Conservation (phyloP, 768 basidiomycete genomes). For the Hydnomerulius pinastri region DNA sequence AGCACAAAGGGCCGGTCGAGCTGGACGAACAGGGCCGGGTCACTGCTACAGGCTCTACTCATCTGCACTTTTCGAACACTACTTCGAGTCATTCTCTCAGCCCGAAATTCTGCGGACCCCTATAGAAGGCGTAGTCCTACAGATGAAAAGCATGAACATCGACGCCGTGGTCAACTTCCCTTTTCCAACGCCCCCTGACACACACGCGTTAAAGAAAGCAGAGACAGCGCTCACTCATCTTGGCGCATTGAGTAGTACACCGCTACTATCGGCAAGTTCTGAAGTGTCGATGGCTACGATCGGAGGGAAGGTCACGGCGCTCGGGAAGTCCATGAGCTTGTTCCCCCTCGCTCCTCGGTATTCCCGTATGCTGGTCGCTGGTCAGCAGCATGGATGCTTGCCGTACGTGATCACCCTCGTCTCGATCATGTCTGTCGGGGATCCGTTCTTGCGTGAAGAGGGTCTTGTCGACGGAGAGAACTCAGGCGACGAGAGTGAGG, state of each 20-base stretch:
- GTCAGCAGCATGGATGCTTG: conserved; percentile 83
- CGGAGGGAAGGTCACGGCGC: conserved; percentile 76
- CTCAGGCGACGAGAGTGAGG: conserved; percentile 38
- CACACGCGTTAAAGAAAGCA: conserved; percentile 70
- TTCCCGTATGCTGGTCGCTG: conserved; percentile 92
- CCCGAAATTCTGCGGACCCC: conserved; percentile 96
- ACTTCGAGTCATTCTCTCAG: conserved; percentile 82
- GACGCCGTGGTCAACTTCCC: conserved; percentile 97
- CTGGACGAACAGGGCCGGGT: conserved; percentile 96
- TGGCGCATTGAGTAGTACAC: conserved; percentile 65
- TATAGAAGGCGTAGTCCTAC: conserved; percentile 93
- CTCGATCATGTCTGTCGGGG: conserved; percentile 89
- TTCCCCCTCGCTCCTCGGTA: conserved; percentile 95
- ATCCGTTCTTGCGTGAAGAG: conserved; percentile 91
- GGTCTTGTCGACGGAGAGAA: conserved; percentile 49
- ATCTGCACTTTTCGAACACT: conserved; percentile 89
- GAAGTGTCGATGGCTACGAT: conserved; percentile 25
- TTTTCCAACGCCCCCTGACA: conserved; percentile 95
- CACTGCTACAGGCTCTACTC: conserved; percentile 98
- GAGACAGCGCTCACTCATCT: conserved; percentile 80
- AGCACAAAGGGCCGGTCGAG: conserved; percentile 91
- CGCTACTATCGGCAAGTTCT: conserved; percentile 18
- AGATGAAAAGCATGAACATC: conserved; percentile 99
- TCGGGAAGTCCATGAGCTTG: conserved; percentile 90
- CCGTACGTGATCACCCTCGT: conserved; percentile 92